phyloP scores from a whole-genome alignment of 164 flowering plant species.

The Paratinospora sagittata region DNA sequence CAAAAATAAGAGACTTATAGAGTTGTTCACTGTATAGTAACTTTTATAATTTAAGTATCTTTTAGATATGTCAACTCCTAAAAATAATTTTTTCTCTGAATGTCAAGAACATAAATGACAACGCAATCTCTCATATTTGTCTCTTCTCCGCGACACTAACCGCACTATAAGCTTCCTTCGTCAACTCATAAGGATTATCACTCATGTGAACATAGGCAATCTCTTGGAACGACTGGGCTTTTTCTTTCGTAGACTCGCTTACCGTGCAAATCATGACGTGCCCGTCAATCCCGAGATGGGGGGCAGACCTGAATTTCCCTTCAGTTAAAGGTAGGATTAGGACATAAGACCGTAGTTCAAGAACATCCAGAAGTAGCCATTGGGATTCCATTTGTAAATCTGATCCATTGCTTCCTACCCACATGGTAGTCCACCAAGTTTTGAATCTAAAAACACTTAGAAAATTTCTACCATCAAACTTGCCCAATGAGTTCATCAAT shows the following conservation, averaged over 20 bases:
- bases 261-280: constrained; percentile 59
- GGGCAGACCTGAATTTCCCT: constrained; percentile 59
- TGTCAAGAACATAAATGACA: no score
- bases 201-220: constrained; percentile 71
- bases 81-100: no score
- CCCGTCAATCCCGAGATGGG: constrained; percentile 59
- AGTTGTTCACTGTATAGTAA: no score
- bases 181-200: constrained; percentile 62
- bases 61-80: no score
- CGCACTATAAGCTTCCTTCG: constrained; percentile 70
- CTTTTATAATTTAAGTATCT: no score
- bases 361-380: constrained; percentile 65
- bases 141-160: no score
- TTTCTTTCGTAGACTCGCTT: constrained; percentile 55
- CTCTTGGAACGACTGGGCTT: constrained; percentile 38
- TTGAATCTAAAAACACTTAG: constrained; percentile 75
- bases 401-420: constrained; percentile 72
- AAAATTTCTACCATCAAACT: constrained; percentile 45
- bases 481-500: constrained; percentile 56
- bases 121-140: no score
- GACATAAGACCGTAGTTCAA: constrained; percentile 57
- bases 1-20: no score
- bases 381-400: constrained; percentile 80
- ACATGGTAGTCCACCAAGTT: constrained; percentile 89
- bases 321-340: constrained; percentile 56